Conservation (phyloP, 305 asterid genomes). For the Rubia balearica region DNA sequence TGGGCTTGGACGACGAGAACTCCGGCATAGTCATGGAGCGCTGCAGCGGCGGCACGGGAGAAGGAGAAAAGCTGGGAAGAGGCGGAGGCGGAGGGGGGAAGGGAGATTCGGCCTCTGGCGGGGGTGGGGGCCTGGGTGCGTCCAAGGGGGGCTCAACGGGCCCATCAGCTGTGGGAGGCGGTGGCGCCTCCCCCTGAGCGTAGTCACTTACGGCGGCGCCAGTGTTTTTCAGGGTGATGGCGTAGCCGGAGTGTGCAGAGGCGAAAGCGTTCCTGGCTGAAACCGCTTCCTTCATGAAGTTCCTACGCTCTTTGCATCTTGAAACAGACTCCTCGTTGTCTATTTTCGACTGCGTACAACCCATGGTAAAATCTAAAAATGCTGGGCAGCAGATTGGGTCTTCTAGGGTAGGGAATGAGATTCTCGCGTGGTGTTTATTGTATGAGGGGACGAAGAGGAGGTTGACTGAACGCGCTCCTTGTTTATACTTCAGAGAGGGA, state of each 20-base stretch:
- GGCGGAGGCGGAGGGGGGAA: constrained; percentile 97
- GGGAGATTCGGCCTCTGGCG: constrained; percentile 47
- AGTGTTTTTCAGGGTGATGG: constrained; percentile 69
- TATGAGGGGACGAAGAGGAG: neutral
- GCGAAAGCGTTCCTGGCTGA: constrained; percentile 77
- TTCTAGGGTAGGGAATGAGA: neutral
- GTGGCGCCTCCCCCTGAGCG: constrained; percentile 80
- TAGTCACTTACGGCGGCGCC: constrained; percentile 94
- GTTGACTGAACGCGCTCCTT: neutral
- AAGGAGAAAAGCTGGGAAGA: constrained; percentile 75
- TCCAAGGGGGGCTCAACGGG: constrained; percentile 32
- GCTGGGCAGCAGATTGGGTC: neutral
- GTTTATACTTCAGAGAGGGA: neutral
- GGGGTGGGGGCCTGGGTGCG: constrained; percentile 58
- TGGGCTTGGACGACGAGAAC: constrained; percentile 27
- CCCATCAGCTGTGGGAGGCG: constrained; percentile 28
- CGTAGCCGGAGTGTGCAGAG: constrained; percentile 80
- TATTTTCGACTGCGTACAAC: constrained; percentile 84
- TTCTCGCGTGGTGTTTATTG: neutral
- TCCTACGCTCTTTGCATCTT: constrained; percentile 83
- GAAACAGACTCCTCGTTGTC: constrained; percentile 90
- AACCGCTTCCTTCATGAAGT: constrained; percentile 80
- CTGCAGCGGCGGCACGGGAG: constrained; percentile 64
- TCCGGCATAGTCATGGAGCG: constrained; percentile 81
- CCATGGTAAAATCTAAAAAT: constrained; percentile 35